Conservation (phyloP, 306 rosid species). For the Malus sieversii region DNA sequence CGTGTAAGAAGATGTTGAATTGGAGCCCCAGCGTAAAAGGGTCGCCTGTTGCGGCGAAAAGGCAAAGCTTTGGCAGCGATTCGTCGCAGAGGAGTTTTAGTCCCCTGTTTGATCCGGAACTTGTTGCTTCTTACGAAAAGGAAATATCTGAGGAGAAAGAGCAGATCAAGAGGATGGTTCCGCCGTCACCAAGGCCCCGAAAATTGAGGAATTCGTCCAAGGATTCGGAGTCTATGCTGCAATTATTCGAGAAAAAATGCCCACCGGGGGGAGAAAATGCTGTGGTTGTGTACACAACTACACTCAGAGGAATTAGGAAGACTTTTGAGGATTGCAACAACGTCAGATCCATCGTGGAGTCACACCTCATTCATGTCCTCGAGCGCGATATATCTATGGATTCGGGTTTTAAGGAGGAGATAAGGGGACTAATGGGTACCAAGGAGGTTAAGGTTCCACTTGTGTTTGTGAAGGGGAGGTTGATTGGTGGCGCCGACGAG, state of each 20-base stretch:
- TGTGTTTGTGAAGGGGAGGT: slow-evolving; percentile 70
- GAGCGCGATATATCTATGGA: slow-evolving; percentile 96
- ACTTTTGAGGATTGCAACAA: slow-evolving; percentile 82
- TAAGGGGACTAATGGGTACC: slow-evolving; percentile 51
- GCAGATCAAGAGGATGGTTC: slow-evolving; percentile 76
- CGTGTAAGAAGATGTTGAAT: slow-evolving; percentile 33
- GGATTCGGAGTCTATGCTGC: slow-evolving; percentile 34
- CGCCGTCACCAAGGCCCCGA: slow-evolving; percentile 38
- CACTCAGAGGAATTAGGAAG: slow-evolving; percentile 82
- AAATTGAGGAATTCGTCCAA: slow-evolving; percentile 19
- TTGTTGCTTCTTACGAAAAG: slow-evolving; percentile 62
- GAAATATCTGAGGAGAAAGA: slow-evolving; percentile 62
- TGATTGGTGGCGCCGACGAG: slow-evolving; percentile 71
- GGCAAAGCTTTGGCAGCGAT: slow-evolving; percentile 51
- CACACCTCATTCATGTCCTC: slow-evolving; percentile 34
- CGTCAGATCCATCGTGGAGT: slow-evolving; percentile 60
- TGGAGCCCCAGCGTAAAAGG: slow-evolving; percentile 39
- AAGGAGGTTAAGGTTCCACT: slow-evolving; percentile 67
- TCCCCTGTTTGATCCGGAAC: slow-evolving; percentile 82
- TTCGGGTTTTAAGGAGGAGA: slow-evolving; percentile 79
- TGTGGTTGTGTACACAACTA: slow-evolving; percentile 72
- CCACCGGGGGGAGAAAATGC: slow-evolving; percentile 67
- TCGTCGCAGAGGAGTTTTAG: slow-evolving; percentile 29
- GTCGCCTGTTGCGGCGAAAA: slow-evolving; percentile 33
- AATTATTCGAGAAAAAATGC: slow-evolving; percentile 42